Evolutionary conservation across 2,329 filamentous ascomycete species (phyloP), one percentile per base, ranked within the genome.

Genomic region (Magnaporthales sp.): DNA sequence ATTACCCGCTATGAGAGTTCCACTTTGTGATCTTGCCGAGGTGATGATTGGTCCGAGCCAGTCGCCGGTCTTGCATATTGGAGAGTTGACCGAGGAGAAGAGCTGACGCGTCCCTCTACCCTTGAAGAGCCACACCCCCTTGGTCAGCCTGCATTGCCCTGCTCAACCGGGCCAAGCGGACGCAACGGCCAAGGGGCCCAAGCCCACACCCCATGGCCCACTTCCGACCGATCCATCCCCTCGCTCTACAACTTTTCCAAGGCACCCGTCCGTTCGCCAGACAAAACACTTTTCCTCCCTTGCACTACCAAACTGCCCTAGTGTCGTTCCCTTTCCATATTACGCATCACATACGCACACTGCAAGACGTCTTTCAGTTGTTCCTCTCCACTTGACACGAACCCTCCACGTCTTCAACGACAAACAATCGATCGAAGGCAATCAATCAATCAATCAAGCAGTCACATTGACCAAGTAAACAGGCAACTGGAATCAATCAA

Each of bases 31-130:
- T 4, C 54, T 27, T 24, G 54, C n/a, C 54, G 54, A 58, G 54
- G 54, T 24, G n/a, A 15, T 26, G 19, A 63, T 63, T 63, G 62
- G 62, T 38, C 31, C 62, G 62, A 31, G 19, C 31, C 31, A 30
- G 61, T 63, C 61, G 61, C 61, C 26, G n/a, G 29, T 51, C 61
- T 63, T 63, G n/a, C 61, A 32, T n/a, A 32, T 63, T 63, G 22
- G 61, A 27, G n/a, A 63, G 31, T 63, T 22, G 61, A 31, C 27
- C 31, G 63, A 65, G 63, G 38, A 65, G 38, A 56, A 58, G 54
- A 58, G 65, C 65, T 66, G 58, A 66, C 65, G 65, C 65, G 65
- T 63, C 65, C 65, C 58, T 66, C 65, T 29, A 51, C 64, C 29
- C 64, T 24, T 54, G 26, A 32, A 30, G 51, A 56, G 46, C 22